Evolutionary conservation across 192 early-diverging fungal genomes (phyloP).

Genomic region (Pilobolus umbonatus): DNA sequence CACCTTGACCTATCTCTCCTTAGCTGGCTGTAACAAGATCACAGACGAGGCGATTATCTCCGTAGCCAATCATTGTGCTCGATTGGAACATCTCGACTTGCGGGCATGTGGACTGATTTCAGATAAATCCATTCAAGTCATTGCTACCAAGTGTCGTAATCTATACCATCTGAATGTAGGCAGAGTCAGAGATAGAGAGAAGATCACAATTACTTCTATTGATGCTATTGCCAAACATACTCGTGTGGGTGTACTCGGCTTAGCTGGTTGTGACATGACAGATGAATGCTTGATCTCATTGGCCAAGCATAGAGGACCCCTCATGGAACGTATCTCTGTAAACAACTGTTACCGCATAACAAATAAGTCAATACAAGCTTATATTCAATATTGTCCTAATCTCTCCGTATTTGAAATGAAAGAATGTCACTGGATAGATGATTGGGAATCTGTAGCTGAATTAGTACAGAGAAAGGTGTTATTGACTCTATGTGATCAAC

Average conservation of each 20-base stretch:
- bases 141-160: constrained; percentile 32
- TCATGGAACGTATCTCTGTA: constrained; percentile 44
- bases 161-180: constrained; percentile 48
- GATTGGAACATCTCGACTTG: constrained; percentile 40
- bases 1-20: constrained; percentile 33
- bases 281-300: constrained; percentile 44
- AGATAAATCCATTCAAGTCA: constrained; percentile 33
- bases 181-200: constrained; percentile 35
- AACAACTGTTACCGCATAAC: constrained; percentile 44
- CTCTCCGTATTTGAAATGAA: constrained; percentile 51
- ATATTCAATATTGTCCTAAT: constrained; percentile 39
- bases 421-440: constrained; percentile 42
- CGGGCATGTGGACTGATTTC: constrained; percentile 45
- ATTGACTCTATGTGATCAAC: constrained; percentile 41
- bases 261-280: constrained; percentile 45
- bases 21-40: constrained; percentile 44
- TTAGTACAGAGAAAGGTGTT: constrained; percentile 40
- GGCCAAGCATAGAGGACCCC: constrained; percentile 33
- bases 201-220: constrained; percentile 42
- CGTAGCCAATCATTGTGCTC: constrained; percentile 34
- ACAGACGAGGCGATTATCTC: constrained; percentile 34
- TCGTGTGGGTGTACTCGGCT: constrained; percentile 37
- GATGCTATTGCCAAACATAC: constrained; percentile 41
- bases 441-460: constrained; percentile 41
- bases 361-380: constrained; percentile 35